Evolutionary conservation across 2,329 filamentous ascomycete genomes (phyloP).

Genomic region (Diaporthe sp.): DNA sequence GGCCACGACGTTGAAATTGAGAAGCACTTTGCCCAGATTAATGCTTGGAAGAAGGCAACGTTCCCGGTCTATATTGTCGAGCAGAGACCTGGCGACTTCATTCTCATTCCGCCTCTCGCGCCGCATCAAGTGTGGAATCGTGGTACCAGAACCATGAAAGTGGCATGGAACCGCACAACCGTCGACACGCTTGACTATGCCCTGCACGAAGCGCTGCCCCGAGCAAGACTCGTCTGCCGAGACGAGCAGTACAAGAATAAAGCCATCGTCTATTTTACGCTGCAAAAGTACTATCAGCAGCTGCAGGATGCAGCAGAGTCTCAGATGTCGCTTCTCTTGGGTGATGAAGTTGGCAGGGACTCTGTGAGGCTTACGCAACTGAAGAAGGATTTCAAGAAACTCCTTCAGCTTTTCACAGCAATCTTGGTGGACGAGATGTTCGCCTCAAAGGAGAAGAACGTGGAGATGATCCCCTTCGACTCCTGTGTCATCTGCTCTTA

Average conservation of each 20-base stretch:
- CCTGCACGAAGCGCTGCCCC: constrained; percentile 87
- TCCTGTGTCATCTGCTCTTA: constrained; percentile 96
- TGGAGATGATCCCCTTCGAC: constrained; percentile 86
- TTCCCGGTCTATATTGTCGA: constrained; percentile 95
- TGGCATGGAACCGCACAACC: constrained; percentile 97
- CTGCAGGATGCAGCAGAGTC: constrained; percentile 67
- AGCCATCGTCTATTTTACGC: constrained; percentile 89
- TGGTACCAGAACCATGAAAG: constrained; percentile 95
- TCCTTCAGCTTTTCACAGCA: constrained; percentile 83
- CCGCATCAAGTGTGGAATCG: constrained; percentile 99
- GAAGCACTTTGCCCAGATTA: constrained; percentile 95
- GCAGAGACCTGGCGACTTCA: constrained; percentile 90
- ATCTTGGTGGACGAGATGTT: constrained; percentile 92
- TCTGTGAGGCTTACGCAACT: constrained; percentile 71
- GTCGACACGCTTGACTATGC: constrained; percentile 91
- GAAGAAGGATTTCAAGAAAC: constrained; percentile 83
- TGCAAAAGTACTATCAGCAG: constrained; percentile 81
- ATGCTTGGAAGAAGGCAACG: constrained; percentile 94
- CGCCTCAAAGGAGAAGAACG: constrained; percentile 75
- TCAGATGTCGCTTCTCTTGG: constrained; percentile 62
- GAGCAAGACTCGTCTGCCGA: constrained; percentile 90
- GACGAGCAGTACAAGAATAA: constrained; percentile 99
- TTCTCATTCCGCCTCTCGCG: constrained; percentile 91
- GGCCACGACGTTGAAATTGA: constrained; percentile 98
- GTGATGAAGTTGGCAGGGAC: constrained; percentile 58